Evolutionary conservation across 1,284 basidiomycete species (phyloP).

Genomic region (Austropuccinia psidii): DNA sequence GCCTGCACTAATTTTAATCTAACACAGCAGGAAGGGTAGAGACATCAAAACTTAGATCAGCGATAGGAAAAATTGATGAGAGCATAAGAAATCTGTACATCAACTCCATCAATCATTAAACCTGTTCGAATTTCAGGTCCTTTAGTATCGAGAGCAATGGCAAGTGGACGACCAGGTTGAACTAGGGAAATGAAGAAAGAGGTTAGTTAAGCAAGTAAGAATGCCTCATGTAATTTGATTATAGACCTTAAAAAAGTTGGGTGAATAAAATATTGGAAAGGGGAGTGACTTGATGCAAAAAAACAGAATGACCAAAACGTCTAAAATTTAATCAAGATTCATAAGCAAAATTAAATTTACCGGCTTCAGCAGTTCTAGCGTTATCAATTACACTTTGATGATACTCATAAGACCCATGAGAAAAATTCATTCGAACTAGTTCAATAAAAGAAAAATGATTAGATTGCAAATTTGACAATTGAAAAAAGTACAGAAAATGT

Average conservation of each 20-base stretch:
- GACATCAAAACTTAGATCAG: not conserved
- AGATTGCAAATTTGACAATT: not conserved
- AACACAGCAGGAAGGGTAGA: not conserved
- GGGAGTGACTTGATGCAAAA: not conserved
- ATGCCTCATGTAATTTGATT: too few species aligned
- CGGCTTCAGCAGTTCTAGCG: constrained; percentile 70
- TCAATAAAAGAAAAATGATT: not conserved
- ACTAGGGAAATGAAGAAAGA: constrained; percentile 14
- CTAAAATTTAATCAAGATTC: too few species aligned
- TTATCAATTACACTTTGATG: constrained; percentile 98
- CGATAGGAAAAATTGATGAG: not conserved
- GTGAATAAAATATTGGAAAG: too few species aligned
- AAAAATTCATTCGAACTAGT: constrained; percentile 91
- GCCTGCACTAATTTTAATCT: constrained; percentile 77
- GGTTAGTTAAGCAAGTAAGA: too few species aligned
- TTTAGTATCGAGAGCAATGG: constrained; percentile 99
- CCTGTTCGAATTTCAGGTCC: constrained; percentile 99
- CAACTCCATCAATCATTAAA: constrained; percentile 73
- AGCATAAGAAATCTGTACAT: constrained; percentile 56
- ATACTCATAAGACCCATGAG: constrained; percentile 91
- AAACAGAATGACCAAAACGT: not conserved
- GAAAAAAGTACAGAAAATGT: not conserved
- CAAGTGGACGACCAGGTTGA: constrained; percentile 70
- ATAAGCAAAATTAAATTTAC: constrained; percentile 54
- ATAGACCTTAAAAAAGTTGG: too few species aligned